phyloP scores from a whole-genome alignment of 1,139 yeast genomes.

The Chernovozyma aurita region DNA sequence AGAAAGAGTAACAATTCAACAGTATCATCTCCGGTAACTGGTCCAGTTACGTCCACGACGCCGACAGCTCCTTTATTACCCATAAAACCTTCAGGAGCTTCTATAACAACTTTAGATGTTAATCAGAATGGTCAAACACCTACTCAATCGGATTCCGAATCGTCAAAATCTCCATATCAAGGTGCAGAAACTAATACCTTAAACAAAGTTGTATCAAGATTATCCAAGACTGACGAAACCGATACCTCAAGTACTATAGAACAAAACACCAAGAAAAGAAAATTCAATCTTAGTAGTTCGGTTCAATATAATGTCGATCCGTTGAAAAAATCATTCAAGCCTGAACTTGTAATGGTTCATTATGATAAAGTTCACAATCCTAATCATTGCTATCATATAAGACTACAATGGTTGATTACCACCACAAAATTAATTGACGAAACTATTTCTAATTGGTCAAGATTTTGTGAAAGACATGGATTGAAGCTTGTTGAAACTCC shows the following conservation, averaged over 20 bases:
- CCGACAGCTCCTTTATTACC: background rate
- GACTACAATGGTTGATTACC: slow-evolving; percentile 90
- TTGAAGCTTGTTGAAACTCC: slow-evolving; percentile 88
- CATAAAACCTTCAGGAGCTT: background rate
- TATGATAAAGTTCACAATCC: slow-evolving; percentile 93
- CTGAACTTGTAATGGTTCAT: slow-evolving; percentile 78
- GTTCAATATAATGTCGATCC: slow-evolving; percentile 78
- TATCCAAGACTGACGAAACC: background rate
- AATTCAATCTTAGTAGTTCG: slow-evolving; percentile 18
- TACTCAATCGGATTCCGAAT: background rate
- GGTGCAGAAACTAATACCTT: background rate
- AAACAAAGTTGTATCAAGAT: background rate
- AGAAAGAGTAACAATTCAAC: slow-evolving; percentile 9
- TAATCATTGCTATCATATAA: slow-evolving; percentile 86
- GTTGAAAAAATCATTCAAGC: slow-evolving; percentile 61
- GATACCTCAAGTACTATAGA: background rate
- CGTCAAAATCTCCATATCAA: background rate
- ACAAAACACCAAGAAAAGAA: background rate
- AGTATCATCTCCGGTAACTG: background rate
- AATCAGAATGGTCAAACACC: background rate
- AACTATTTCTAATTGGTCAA: slow-evolving; percentile 72
- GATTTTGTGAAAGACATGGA: slow-evolving; percentile 84
- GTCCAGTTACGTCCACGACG: background rate
- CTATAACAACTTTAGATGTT: background rate
- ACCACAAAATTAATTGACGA: slow-evolving; percentile 90